Percentiles rank a stretch among this genome's conserved stretches.
Evolutionary conservation across 1,284 basidiomycete species (phyloP).

Genomic region (Ceratobasidium sp.): DNA sequence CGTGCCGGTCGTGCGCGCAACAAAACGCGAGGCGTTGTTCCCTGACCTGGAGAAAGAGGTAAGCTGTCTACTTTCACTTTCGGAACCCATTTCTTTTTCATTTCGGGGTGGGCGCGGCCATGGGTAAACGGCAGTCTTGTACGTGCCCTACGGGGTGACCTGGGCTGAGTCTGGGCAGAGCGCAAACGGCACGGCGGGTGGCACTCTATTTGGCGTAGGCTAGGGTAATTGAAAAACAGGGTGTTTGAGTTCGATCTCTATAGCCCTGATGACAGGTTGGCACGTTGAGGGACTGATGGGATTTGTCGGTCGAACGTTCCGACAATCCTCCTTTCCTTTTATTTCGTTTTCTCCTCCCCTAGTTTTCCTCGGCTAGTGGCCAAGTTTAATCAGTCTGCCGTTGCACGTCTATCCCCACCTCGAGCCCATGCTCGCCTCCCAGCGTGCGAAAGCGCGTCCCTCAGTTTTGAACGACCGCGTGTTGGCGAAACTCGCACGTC

Average conservation of each 20-base stretch:
- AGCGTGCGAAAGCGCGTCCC: neutral
- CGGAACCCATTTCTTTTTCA: neutral
- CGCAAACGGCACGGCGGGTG: neutral
- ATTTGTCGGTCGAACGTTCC: neutral
- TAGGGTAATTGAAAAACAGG: constrained; percentile 22
- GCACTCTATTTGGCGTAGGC: constrained; percentile 17
- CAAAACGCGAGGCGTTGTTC: constrained; percentile 30
- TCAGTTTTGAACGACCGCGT: constrained; percentile 25
- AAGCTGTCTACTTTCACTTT: constrained; percentile 11
- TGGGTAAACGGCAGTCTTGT: neutral
- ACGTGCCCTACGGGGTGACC: neutral
- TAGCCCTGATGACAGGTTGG: constrained; percentile 22
- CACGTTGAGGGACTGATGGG: constrained; percentile 16
- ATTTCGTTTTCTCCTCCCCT: neutral
- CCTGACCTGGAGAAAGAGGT: constrained; percentile 43
- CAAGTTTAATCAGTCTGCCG: constrained; percentile 8
- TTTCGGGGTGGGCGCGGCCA: neutral
- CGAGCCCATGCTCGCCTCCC: neutral
- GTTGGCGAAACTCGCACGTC: constrained; percentile 26
- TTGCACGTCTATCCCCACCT: constrained; percentile 20
- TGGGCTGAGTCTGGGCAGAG: neutral
- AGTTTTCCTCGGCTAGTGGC: constrained; percentile 4
- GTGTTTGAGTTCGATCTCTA: constrained; percentile 26
- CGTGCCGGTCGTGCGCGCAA: constrained; percentile 1
- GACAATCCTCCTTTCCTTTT: neutral